These are phyloP conservation scores for Ceratocystis eucalypticola DNA, from an alignment of 2,329 filamentous ascomycete genomes.

Conservation along the genomic window DNA sequence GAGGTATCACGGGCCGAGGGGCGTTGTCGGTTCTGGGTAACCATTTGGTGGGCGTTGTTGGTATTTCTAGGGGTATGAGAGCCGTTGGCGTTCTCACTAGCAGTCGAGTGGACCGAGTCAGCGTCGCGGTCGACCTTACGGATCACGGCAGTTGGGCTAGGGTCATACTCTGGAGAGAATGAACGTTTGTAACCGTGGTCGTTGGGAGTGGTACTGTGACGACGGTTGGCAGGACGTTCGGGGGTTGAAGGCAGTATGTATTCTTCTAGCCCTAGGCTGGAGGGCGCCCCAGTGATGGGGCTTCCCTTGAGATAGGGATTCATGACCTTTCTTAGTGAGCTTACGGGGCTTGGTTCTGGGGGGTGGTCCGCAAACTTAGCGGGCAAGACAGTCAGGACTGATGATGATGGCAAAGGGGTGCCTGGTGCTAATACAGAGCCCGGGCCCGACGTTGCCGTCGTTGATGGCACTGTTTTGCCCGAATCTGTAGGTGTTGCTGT, in stretches of 20 bases:
- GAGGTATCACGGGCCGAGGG: constrained; percentile 24
- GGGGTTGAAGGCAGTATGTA: constrained; percentile 15
- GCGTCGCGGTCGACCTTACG: constrained; percentile 44
- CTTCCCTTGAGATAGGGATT: constrained; percentile 54
- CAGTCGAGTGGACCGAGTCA: constrained; percentile 23
- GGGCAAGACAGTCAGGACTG: constrained; percentile 29
- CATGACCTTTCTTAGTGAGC: constrained; percentile 76
- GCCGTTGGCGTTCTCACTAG: constrained; percentile 12
- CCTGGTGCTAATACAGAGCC: neutral
- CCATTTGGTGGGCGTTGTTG: constrained; percentile 3
- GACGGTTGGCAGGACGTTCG: constrained; percentile 10
- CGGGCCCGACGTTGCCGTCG: neutral
- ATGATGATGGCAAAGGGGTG: constrained; percentile 22
- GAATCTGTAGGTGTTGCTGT: no score
- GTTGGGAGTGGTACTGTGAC: constrained; percentile 17
- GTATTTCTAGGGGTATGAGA: neutral
- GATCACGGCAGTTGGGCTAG: constrained; percentile 57
- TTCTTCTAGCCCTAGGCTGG: constrained; percentile 13
- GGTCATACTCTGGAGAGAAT: constrained; percentile 65
- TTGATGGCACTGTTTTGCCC: neutral
- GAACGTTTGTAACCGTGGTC: constrained; percentile 34
- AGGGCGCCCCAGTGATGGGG: constrained; percentile 6
- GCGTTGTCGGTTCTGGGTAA: neutral
- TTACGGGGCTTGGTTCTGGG: constrained; percentile 49
- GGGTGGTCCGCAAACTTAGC: constrained; percentile 26